These are phyloP conservation scores for Bryoerythrophyllum caledonicum DNA, from an alignment of 225 moss, liverwort and hornwort species.

Conservation along the genomic window DNA sequence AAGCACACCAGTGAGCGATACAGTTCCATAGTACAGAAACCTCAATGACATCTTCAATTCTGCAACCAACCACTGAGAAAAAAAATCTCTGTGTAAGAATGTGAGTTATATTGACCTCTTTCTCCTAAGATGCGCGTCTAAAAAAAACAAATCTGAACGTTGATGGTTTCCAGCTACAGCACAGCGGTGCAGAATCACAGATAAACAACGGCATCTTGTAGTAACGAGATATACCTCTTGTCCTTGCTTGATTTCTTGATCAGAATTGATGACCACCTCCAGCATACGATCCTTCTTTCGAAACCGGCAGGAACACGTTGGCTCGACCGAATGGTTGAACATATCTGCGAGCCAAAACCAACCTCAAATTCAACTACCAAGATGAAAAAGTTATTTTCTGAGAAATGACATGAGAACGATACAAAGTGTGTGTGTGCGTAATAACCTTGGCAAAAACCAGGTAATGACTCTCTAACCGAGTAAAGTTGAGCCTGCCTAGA, in stretches of 20 bases:
- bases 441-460: conserved; percentile 2
- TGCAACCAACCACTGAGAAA: neutral
- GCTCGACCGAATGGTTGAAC: conserved; percentile 85
- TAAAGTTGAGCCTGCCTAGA: neutral
- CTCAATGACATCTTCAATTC: neutral
- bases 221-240: conserved; percentile 68
- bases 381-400: neutral
- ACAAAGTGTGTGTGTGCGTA: neutral
- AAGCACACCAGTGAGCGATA: conserved; percentile 13
- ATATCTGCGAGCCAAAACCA: conserved; percentile 60
- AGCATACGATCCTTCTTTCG: conserved; percentile 87
- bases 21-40: neutral
- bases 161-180: neutral
- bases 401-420: neutral
- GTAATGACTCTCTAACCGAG: neutral
- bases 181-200: neutral
- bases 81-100: neutral
- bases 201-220: conserved; percentile 14
- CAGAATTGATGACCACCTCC: conserved; percentile 84
- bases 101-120: neutral
- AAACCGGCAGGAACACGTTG: conserved; percentile 85
- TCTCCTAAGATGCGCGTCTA: neutral
- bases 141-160: neutral
- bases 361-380: conserved; percentile 6
- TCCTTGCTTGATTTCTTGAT: conserved; percentile 71